phyloP scores from a whole-genome alignment of 345 rosid species.

The Pistacia atlantica region DNA sequence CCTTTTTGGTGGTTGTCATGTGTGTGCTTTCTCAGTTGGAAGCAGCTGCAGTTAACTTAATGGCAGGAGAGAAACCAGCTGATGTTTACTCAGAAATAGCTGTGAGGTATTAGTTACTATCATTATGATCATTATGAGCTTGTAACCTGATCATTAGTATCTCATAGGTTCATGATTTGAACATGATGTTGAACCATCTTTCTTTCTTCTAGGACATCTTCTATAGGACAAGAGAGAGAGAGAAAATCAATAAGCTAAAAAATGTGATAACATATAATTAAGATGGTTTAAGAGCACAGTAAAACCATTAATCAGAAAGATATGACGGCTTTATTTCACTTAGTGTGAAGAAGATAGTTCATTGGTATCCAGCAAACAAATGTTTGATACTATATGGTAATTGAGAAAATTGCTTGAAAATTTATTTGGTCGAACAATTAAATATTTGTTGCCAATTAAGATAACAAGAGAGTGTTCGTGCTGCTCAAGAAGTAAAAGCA shows the following conservation, averaged over 20 bases:
- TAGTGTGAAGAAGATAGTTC: not conserved
- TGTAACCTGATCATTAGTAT: not conserved
- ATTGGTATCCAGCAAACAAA: not conserved
- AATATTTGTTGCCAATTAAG: not conserved
- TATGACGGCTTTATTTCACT: not conserved
- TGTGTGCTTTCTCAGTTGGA: slow-evolving; percentile 55
- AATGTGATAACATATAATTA: not conserved
- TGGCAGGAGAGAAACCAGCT: slow-evolving; percentile 80
- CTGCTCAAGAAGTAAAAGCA: not conserved
- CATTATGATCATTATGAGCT: slow-evolving; percentile 9
- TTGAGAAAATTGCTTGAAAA: not conserved
- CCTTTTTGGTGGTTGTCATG: slow-evolving; percentile 20
- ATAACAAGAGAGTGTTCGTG: not conserved
- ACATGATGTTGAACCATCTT: not conserved
- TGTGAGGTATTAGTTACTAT: slow-evolving; percentile 55
- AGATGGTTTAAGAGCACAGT: not conserved
- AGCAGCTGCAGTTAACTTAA: slow-evolving; percentile 97
- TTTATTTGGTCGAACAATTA: not conserved
- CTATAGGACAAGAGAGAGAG: not conserved
- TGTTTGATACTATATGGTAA: not conserved
- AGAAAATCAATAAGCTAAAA: not conserved
- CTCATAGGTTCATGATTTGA: not conserved
- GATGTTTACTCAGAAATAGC: slow-evolving; percentile 98
- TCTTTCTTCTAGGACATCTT: not conserved
- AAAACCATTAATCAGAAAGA: not conserved